phyloP scores from a whole-genome alignment of 2,329 filamentous ascomycete genomes.

The Epichloe festucae region DNA sequence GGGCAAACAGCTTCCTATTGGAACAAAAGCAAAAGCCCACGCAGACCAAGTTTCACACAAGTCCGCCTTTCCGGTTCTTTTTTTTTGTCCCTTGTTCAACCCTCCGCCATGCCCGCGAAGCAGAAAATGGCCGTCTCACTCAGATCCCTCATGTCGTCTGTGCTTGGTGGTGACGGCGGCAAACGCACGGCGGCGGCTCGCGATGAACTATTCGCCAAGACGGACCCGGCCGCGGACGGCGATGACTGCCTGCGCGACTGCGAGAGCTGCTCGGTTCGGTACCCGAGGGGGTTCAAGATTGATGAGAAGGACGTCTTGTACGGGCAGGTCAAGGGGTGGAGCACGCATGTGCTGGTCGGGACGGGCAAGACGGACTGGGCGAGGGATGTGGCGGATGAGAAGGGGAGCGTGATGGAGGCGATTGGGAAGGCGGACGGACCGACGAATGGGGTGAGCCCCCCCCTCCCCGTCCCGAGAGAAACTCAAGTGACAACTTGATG shows the following conservation, averaged over 20 bases:
- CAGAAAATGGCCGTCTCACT: conserved; percentile 30
- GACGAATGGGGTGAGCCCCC: conserved; percentile 54
- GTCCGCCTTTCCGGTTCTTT: too few species aligned
- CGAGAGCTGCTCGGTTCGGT: conserved; percentile 63
- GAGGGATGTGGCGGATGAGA: conserved; percentile 75
- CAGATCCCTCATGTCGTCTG: conserved; percentile 19
- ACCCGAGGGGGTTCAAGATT: conserved; percentile 58
- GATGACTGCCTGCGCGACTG: conserved; percentile 86
- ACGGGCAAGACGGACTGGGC: conserved; percentile 97
- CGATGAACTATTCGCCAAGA: conserved; percentile 55
- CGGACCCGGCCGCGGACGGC: conserved; percentile 65
- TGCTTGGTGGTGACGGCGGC: conserved; percentile 14
- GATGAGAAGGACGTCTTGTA: conserved; percentile 71
- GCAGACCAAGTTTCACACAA: too few species aligned
- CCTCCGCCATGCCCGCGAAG: conserved; percentile 14
- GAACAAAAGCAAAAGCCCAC: too few species aligned
- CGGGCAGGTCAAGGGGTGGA: conserved; percentile 71
- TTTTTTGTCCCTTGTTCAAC: too few species aligned
- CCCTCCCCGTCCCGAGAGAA: too few species aligned
- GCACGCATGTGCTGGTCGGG: conserved; percentile 78
- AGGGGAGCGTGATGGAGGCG: conserved; percentile 68
- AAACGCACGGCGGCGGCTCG: conserved; percentile 16
- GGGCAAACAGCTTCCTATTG: too few species aligned
- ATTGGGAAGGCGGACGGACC: conserved; percentile 46
- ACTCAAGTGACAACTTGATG: too few species aligned